Percentiles rank a stretch among this genome's conserved stretches.
Conservation (phyloP, 2,329 filamentous ascomycete genomes). For the Beauveria sp. region DNA sequence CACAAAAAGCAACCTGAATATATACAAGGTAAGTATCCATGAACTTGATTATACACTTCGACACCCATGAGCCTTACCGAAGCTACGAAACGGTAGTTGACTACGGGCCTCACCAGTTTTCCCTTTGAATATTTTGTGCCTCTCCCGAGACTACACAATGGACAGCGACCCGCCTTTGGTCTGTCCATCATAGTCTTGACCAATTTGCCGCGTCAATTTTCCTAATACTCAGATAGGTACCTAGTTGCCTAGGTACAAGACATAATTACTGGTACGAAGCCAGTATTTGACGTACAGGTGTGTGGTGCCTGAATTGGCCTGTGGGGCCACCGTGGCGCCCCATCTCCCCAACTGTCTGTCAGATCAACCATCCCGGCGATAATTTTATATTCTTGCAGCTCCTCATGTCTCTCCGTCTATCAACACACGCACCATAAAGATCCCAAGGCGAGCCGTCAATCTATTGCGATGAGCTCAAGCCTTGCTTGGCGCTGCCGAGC, state of each 20-base stretch:
- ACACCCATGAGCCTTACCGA: too few species aligned
- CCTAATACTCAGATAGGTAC: not conserved
- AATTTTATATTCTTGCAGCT: not conserved
- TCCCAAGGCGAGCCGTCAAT: not conserved
- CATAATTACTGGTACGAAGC: not conserved
- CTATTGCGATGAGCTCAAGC: conserved; percentile 24
- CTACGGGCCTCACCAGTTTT: too few species aligned
- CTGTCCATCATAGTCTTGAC: too few species aligned
- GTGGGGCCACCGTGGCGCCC: not conserved
- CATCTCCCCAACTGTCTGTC: not conserved
- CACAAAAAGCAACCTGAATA: too few species aligned
- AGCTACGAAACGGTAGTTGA: too few species aligned
- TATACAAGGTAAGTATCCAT: too few species aligned
- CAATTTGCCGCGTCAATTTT: not conserved
- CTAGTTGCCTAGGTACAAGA: not conserved
- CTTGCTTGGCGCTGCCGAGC: conserved; percentile 24
- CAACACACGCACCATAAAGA: not conserved
- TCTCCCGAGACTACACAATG: too few species aligned
- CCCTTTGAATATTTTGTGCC: too few species aligned
- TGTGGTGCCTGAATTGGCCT: not conserved
- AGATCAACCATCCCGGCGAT: not conserved
- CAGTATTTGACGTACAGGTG: not conserved
- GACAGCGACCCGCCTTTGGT: too few species aligned
- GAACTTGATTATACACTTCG: too few species aligned
- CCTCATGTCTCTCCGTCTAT: not conserved